A percentile compares a stretch with the other conserved stretches of the same genome.
phyloP scores from a whole-genome alignment of 1,284 basidiomycete genomes.

The Tremellales sp. region DNA sequence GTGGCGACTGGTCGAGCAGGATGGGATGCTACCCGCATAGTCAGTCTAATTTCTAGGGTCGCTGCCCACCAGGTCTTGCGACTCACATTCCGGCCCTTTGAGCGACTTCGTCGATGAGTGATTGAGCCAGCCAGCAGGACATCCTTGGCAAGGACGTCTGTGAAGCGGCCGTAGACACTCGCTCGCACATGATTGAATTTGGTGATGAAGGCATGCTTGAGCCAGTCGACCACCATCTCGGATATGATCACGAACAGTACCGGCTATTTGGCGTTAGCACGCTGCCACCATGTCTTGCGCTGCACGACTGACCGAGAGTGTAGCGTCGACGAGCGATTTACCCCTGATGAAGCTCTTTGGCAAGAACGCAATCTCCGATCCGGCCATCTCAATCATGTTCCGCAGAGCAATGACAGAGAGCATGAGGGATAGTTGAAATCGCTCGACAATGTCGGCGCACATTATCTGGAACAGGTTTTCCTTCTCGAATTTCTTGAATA shows the following conservation, averaged over 20 bases:
- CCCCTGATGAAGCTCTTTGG: constrained; percentile 82
- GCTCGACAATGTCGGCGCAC: constrained; percentile 97
- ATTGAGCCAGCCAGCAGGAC: constrained; percentile 68
- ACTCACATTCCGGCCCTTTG: constrained; percentile 60
- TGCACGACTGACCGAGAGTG: constrained; percentile 75
- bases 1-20: constrained; percentile 92
- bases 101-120: constrained; percentile 9
- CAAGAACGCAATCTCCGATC: constrained; percentile 75
- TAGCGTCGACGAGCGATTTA: constrained; percentile 67
- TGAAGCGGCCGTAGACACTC: constrained; percentile 91
- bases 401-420: constrained; percentile 85
- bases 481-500: constrained; percentile 99
- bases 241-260: constrained; percentile 85
- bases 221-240: constrained; percentile 95
- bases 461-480: constrained; percentile 99
- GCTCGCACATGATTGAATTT: constrained; percentile 94
- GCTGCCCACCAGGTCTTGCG: too few species aligned
- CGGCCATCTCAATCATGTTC: constrained; percentile 91
- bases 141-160: constrained; percentile 92
- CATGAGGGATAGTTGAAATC: constrained; percentile 91
- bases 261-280: constrained; percentile 58
- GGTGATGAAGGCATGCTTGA: constrained; percentile 99
- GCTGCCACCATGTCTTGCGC: background rate
- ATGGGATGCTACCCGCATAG: constrained; percentile 52
- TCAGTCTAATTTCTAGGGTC: background rate